A percentile compares a stretch with the other conserved stretches of the same genome.
These are phyloP conservation scores for Globisporangium echinulatum DNA, from an alignment of 352 stramenopile genomes.

Conservation along the genomic window DNA sequence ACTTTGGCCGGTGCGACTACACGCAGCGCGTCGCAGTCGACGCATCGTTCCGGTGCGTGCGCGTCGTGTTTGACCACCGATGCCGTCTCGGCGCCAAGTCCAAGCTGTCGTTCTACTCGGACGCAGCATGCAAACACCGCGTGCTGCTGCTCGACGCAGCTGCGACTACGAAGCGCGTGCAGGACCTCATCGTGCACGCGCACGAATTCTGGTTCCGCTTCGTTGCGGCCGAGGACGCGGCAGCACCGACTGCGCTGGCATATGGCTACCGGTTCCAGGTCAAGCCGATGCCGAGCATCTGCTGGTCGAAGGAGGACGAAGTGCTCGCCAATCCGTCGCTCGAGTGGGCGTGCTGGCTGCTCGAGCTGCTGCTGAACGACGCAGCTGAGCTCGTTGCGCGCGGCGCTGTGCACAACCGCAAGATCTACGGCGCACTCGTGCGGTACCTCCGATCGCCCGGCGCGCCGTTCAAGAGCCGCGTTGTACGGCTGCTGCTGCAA, in stretches of 20 bases:
- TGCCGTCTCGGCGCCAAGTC: constrained; percentile 64
- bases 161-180: constrained; percentile 34
- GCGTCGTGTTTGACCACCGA: constrained; percentile 77
- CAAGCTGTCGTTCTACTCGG: constrained; percentile 66
- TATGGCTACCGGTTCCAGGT: constrained; percentile 85
- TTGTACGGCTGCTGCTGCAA: constrained; percentile 72
- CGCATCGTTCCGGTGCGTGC: constrained; percentile 49
- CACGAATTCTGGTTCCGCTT: constrained; percentile 85
- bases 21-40: constrained; percentile 46
- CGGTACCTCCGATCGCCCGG: constrained; percentile 73
- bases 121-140: constrained; percentile 55
- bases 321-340: constrained; percentile 70
- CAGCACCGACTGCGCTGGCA: constrained; percentile 8
- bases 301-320: constrained; percentile 73
- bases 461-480: constrained; percentile 72
- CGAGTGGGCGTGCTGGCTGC: constrained; percentile 82
- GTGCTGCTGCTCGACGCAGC: constrained; percentile 44
- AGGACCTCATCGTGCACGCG: constrained; percentile 66
- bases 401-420: constrained; percentile 73
- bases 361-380: constrained; percentile 77
- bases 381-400: constrained; percentile 51
- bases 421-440: constrained; percentile 77
- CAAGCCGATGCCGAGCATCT: constrained; percentile 68
- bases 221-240: constrained; percentile 53
- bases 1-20: constrained; percentile 81